Evolutionary conservation across 768 basidiomycete genomes (phyloP), one percentile per base, ranked within the genome.

Genomic region (Leucocoprinus leucothites): DNA sequence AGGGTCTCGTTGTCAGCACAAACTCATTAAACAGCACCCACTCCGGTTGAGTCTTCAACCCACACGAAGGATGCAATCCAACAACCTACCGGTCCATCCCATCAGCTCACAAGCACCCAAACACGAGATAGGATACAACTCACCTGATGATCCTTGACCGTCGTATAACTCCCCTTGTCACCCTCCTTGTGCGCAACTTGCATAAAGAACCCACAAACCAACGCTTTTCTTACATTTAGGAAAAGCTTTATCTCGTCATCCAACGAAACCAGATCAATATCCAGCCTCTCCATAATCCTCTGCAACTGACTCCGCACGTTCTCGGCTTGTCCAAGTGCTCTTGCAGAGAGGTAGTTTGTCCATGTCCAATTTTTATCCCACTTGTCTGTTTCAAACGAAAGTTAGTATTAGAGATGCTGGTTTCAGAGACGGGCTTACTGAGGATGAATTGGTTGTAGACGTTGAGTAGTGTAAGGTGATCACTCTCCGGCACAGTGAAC

Each of bases 161-260:
- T 99, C 58, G 87, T 58, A 66, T 99, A 98, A 52, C 79, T 81
- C 2, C 86, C 83, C 69, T 92, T 94, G 67, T 93, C 91, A 2
- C 92, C 91, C 66, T 95, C 94, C 68, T 91, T 91, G 69, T 97
- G 94, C 6, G 95, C 97, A 11, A 93, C 84, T 67, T 98, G 96
- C 96, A 97, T 98, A 74, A 98, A 99, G 79, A 91, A 99, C 1
- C 95, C 97, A 61, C 87, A 89, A 3, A 91, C 88, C 19, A 98
- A 76, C 0, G 89, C 88, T 69, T 86, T 86, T 24, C 93, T 82
- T 53, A 98, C 86, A 61, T 86, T 87, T 51, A 73, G 59, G 68
- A 82, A 88, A 59, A 88, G 81, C 65, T 86, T 89, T 64, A 76
- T 78, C 62, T 89, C 82, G 60, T 94, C 88, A 24, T 67, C 68